Conservation (phyloP, 139 green algal genomes). For the Micromonas commoda region DNA sequence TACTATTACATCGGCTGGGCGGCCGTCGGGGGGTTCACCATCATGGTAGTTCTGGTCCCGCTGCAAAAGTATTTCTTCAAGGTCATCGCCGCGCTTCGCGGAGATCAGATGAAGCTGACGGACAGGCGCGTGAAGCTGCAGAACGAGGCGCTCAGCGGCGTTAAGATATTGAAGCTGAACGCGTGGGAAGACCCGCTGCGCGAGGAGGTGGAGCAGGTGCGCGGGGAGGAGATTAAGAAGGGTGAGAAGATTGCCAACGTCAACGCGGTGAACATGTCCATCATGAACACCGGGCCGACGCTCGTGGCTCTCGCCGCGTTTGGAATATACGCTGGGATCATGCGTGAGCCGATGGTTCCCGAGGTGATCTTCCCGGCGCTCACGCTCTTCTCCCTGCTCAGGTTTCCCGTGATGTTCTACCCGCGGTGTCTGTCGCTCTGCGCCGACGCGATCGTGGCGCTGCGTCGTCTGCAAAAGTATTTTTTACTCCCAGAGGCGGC, state of each 20-base stretch:
- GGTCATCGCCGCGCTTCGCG: not conserved
- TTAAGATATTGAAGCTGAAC: constrained; percentile 27
- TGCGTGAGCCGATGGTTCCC: constrained; percentile 3
- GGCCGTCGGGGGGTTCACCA: constrained; percentile 5
- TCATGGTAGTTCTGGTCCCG: constrained; percentile 10
- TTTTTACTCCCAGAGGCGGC: constrained; percentile 1
- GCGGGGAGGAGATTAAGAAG: constrained; percentile 1
- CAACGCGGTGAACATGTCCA: not conserved
- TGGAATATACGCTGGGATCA: constrained; percentile 2
- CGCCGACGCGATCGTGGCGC: constrained; percentile 11
- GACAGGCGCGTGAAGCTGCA: constrained; percentile 14
- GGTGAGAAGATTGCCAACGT: not conserved
- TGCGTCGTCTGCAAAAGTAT: constrained; percentile 20
- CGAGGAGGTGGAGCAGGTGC: constrained; percentile 2
- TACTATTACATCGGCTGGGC: constrained; percentile 23
- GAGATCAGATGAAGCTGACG: constrained; percentile 4
- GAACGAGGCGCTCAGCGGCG: constrained; percentile 16
- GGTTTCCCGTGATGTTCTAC: constrained; percentile 17
- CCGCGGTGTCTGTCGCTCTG: constrained; percentile 13
- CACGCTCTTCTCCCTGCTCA: constrained; percentile 18
- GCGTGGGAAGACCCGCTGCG: constrained; percentile 11
- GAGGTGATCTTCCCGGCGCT: constrained; percentile 7
- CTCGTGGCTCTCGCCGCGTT: constrained; percentile 4
- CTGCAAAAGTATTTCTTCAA: constrained; percentile 20
- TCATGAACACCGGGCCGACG: constrained; percentile 18